Evolutionary conservation across 495 filamentous ascomycete species (phyloP).

Genomic region (Penicillium coprophilum): DNA sequence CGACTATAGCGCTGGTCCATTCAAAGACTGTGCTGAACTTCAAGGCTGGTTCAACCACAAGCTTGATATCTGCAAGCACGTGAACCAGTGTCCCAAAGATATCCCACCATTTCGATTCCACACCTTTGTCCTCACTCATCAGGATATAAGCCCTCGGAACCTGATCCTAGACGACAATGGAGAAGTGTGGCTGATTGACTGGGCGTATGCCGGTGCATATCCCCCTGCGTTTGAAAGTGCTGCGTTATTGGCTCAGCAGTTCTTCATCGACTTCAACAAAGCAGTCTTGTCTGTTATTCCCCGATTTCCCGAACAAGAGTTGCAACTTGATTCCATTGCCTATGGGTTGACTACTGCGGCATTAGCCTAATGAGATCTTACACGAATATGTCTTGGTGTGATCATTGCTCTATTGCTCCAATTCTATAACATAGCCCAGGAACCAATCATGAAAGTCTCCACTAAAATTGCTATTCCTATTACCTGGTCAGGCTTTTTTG

Average conservation of each 20-base stretch:
- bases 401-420: neutral
- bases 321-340: conserved; percentile 22
- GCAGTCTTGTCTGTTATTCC: conserved; percentile 19
- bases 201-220: conserved; percentile 31
- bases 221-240: conserved; percentile 27
- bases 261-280: conserved; percentile 24
- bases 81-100: neutral
- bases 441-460: too few species aligned
- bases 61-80: conserved; percentile 25
- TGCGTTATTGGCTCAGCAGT: conserved; percentile 16
- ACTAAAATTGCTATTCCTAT: neutral
- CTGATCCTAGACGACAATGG: conserved; percentile 25
- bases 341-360: conserved; percentile 54
- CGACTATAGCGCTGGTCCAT: conserved; percentile 33
- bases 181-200: conserved; percentile 30
- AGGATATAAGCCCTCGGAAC: conserved; percentile 33
- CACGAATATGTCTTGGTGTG: neutral
- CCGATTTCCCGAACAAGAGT: conserved; percentile 20
- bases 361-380: conserved; percentile 13
- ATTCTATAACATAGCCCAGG: neutral
- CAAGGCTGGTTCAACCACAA: conserved; percentile 38
- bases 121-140: conserved; percentile 29
- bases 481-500: neutral
- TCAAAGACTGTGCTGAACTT: conserved; percentile 22
- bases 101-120: conserved; percentile 20